phyloP scores from a whole-genome alignment of 176 grass and related monocot species.

The Hordeum marinum region DNA sequence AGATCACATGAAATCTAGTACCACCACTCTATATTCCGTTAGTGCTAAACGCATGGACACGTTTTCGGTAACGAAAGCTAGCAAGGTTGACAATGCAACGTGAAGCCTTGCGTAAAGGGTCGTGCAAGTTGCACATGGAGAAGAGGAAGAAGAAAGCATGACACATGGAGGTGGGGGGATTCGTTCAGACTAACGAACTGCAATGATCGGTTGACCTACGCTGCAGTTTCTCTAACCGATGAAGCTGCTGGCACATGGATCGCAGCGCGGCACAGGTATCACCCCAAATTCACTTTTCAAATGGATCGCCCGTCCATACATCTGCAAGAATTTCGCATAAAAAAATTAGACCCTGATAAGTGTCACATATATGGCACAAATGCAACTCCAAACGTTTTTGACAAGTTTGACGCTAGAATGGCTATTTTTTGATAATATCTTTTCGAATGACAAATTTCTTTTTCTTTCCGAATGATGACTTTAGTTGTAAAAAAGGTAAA shows the following conservation, averaged over 20 bases:
- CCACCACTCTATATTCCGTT: background rate
- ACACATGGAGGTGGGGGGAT: background rate
- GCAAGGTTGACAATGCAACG: background rate
- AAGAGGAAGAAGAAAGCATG: background rate
- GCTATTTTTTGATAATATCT: too few relatives aligned
- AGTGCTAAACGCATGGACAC: background rate
- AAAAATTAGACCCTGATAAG: too few relatives aligned
- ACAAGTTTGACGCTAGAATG: too few relatives aligned
- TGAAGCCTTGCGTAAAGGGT: background rate
- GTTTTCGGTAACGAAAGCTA: background rate
- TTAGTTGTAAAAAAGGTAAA: too few relatives aligned
- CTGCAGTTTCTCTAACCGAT: background rate
- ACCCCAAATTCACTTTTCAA: background rate
- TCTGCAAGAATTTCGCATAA: background rate
- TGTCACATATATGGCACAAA: too few relatives aligned
- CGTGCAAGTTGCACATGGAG: background rate
- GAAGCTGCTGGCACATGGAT: background rate
- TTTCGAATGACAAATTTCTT: too few relatives aligned
- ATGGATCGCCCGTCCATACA: background rate
- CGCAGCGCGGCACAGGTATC: background rate
- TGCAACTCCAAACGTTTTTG: too few relatives aligned
- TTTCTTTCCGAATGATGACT: too few relatives aligned
- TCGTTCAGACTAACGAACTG: background rate
- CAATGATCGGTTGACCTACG: background rate
- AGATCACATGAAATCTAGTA: background rate